phyloP scores from a whole-genome alignment of 1,284 basidiomycete genomes.

The Leccinum angustisporum region DNA sequence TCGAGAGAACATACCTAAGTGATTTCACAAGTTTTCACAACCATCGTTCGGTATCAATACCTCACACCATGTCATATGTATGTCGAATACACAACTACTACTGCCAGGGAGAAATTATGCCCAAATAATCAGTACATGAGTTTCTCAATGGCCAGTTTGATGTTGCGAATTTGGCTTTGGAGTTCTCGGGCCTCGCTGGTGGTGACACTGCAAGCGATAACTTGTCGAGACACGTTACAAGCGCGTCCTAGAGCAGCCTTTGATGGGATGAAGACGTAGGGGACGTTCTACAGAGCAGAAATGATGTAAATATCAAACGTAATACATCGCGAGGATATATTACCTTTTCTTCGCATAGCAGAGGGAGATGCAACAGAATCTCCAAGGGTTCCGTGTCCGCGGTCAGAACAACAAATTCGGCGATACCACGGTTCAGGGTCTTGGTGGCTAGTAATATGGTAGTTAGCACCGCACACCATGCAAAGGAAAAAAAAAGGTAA shows the following conservation, averaged over 20 bases:
- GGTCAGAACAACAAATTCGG: conserved; percentile 97
- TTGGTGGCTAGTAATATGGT: conserved; percentile 69
- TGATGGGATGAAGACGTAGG: conserved; percentile 92
- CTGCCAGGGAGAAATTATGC: conserved; percentile 4
- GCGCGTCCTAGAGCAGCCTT: conserved; percentile 96
- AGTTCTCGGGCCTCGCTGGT: conserved; percentile 96
- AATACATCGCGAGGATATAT: conserved; percentile 13
- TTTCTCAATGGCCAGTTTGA: conserved; percentile 90
- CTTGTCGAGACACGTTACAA: conserved; percentile 93
- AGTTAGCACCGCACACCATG: conserved; percentile 9
- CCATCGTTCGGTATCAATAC: conserved; percentile 2
- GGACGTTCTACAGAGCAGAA: conserved; percentile 73
- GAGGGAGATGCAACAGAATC: conserved; percentile 94
- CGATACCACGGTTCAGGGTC: conserved; percentile 98
- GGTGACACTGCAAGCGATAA: conserved; percentile 93
- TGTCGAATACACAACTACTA: conserved; percentile 14
- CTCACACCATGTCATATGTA: conserved; percentile 12
- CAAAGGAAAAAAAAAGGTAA: background rate
- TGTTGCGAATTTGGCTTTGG: conserved; percentile 84
- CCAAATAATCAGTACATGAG: conserved; percentile 31
- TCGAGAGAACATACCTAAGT: conserved; percentile 82
- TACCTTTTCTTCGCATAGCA: conserved; percentile 98
- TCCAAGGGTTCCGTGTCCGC: conserved; percentile 98
- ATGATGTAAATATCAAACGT: background rate
- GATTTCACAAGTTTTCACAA: conserved; percentile 22